Conservation (phyloP, 306 rosid species). For the Sicyos edulis region DNA sequence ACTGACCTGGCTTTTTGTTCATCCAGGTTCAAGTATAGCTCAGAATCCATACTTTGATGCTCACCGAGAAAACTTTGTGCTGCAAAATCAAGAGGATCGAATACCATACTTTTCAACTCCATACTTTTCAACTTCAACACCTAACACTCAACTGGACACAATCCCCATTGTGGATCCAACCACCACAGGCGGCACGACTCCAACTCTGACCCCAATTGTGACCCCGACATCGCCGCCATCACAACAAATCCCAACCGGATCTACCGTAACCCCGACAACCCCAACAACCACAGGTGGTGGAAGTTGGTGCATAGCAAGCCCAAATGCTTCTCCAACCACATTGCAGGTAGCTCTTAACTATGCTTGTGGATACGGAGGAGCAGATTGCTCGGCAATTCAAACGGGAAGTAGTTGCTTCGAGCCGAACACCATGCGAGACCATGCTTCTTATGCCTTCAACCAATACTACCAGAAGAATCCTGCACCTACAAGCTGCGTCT, state of each 20-base stretch:
- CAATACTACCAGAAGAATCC: slow-evolving; percentile 80
- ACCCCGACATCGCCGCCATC: slow-evolving; percentile 26
- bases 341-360: slow-evolving; percentile 84
- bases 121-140: slow-evolving; percentile 34
- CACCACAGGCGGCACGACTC: slow-evolving; percentile 8
- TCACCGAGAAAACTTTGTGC: slow-evolving; percentile 24
- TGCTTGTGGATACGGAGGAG: slow-evolving; percentile 87
- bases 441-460: slow-evolving; percentile 90
- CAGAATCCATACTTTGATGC: slow-evolving; percentile 30
- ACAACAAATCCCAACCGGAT: slow-evolving; percentile 26
- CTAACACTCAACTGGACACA: slow-evolving; percentile 39
- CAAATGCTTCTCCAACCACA: slow-evolving; percentile 54
- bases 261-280: slow-evolving; percentile 30
- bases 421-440: slow-evolving; percentile 64
- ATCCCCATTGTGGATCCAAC: slow-evolving; percentile 74
- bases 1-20: slow-evolving; percentile 22
- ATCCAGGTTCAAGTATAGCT: slow-evolving; percentile 56
- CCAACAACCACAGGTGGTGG: slow-evolving; percentile 53
- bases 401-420: slow-evolving; percentile 62
- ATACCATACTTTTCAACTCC: slow-evolving; percentile 35
- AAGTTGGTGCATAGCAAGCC: slow-evolving; percentile 75
- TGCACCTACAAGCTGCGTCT: slow-evolving; percentile 65
- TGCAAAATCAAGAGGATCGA: slow-evolving; percentile 37
- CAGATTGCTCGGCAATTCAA: slow-evolving; percentile 74
- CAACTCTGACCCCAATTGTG: slow-evolving; percentile 41